phyloP scores from a whole-genome alignment of 495 filamentous ascomycete species.

The Immersiella caudata region DNA sequence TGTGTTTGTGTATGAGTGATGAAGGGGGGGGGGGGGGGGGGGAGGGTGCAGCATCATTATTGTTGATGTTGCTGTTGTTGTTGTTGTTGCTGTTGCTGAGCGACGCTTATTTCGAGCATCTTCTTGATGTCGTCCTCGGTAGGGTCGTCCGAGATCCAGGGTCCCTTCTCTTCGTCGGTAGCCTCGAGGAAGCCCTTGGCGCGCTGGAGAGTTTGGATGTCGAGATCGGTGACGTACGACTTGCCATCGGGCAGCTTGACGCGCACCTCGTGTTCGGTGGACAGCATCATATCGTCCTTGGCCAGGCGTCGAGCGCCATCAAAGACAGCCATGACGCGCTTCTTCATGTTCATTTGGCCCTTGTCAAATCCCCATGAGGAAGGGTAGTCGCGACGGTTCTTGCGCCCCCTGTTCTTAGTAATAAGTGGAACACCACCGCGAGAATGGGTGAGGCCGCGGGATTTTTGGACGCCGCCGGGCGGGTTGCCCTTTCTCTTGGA shows the following conservation, averaged over 20 bases:
- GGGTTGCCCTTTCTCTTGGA: constrained; percentile 50
- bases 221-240: constrained; percentile 88
- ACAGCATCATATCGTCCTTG: constrained; percentile 99
- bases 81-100: constrained; percentile 11
- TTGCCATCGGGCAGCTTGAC: constrained; percentile 71
- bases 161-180: constrained; percentile 81
- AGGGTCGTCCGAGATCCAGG: constrained; percentile 65
- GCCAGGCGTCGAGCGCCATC: constrained; percentile 85
- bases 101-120: constrained; percentile 44
- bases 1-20: constrained; percentile 8
- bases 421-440: constrained; percentile 62
- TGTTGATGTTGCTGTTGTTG: constrained; percentile 13
- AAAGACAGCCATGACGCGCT: constrained; percentile 91
- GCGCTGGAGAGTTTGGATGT: constrained; percentile 85
- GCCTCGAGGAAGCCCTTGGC: constrained; percentile 78
- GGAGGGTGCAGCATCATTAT: not conserved
- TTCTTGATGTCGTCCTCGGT: constrained; percentile 49
- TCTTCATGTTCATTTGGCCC: constrained; percentile 95
- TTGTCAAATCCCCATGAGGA: constrained; percentile 87
- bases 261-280: constrained; percentile 91
- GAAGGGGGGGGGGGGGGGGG: too few relatives aligned
- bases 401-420: constrained; percentile 66
- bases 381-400: constrained; percentile 90
- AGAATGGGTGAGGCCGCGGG: constrained; percentile 60
- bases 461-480: constrained; percentile 56